Evolutionary conservation across 495 filamentous ascomycete genomes (phyloP).

Genomic region (Daldinia concentrica): DNA sequence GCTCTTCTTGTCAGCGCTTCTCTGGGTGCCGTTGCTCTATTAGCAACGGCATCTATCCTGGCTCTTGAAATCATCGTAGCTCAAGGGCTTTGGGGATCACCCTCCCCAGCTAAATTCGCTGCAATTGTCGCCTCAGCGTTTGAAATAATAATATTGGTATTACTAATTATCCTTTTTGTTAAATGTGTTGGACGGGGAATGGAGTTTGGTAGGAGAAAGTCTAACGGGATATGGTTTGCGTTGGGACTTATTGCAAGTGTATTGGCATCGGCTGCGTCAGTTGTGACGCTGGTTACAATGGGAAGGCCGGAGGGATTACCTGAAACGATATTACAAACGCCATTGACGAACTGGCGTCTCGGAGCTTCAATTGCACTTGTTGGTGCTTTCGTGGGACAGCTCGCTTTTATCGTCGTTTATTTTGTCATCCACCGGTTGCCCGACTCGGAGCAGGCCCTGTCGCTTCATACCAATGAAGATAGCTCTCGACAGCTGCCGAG

Average conservation of each 20-base stretch:
- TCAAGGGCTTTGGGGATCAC: conserved; percentile 43
- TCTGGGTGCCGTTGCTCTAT: conserved; percentile 51
- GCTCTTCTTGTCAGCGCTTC: conserved; percentile 45
- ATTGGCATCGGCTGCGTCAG: conserved; percentile 52
- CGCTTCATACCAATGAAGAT: conserved; percentile 47
- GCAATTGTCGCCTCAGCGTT: conserved; percentile 50
- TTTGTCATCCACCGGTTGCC: conserved; percentile 46
- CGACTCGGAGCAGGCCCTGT: conserved; percentile 35
- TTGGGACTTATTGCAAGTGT: conserved; percentile 48
- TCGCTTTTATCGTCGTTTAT: conserved; percentile 53
- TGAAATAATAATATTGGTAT: conserved; percentile 48
- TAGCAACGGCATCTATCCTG: conserved; percentile 54
- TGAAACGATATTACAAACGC: conserved; percentile 46
- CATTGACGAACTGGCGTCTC: conserved; percentile 46
- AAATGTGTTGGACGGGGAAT: conserved; percentile 38
- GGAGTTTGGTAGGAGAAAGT: conserved; percentile 33
- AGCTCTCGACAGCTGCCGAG: conserved; percentile 36
- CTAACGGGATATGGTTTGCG: conserved; percentile 50
- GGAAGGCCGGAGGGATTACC: conserved; percentile 43
- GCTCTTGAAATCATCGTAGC: conserved; percentile 54
- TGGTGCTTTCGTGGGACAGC: conserved; percentile 52
- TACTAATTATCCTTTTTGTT: conserved; percentile 42
- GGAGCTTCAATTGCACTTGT: conserved; percentile 54
- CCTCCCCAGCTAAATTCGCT: conserved; percentile 46
- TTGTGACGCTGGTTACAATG: conserved; percentile 51